Evolutionary conservation across 2,329 filamentous ascomycete species (phyloP).

Genomic region (Zymoseptoria pseudotritici): DNA sequence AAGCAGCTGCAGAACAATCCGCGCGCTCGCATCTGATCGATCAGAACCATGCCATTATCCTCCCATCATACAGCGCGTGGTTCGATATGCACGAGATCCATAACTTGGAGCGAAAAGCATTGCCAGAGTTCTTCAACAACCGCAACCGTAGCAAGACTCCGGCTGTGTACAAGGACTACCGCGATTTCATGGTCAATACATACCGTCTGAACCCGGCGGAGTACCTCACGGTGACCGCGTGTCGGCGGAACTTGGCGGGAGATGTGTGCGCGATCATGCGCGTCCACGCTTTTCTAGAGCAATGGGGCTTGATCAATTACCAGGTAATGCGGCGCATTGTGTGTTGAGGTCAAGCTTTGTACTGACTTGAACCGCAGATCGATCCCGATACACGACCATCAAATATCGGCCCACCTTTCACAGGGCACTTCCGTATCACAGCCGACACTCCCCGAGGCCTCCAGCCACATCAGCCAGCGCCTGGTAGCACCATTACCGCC

Average conservation of each 20-base stretch:
- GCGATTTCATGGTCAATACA: slow-evolving; percentile 99
- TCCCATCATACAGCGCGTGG: slow-evolving; percentile 97
- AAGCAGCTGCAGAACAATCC: slow-evolving; percentile 73
- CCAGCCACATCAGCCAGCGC: slow-evolving; percentile 88
- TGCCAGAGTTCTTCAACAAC: slow-evolving; percentile 98
- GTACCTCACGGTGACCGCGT: slow-evolving; percentile 94
- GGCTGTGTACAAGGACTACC: slow-evolving; percentile 95
- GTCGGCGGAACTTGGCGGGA: slow-evolving; percentile 85
- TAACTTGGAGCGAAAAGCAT: slow-evolving; percentile 82
- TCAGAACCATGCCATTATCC: slow-evolving; percentile 90
- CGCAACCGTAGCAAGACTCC: slow-evolving; percentile 97
- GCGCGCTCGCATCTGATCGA: slow-evolving; percentile 87
- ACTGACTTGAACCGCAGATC: slow-evolving; percentile 51
- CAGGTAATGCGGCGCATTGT: slow-evolving; percentile 52
- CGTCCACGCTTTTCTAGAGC: slow-evolving; percentile 93
- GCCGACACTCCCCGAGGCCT: slow-evolving; percentile 92
- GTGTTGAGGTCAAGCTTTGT: background rate
- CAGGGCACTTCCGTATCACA: slow-evolving; percentile 92
- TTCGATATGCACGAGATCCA: slow-evolving; percentile 96
- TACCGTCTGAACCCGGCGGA: slow-evolving; percentile 93
- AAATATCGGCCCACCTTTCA: slow-evolving; percentile 92
- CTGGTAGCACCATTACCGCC: slow-evolving; percentile 56
- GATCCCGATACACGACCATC: slow-evolving; percentile 93
- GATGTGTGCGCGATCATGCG: slow-evolving; percentile 99
- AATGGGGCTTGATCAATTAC: slow-evolving; percentile 98